Conservation (phyloP, 371 early-diverging fungal genomes). For the Neoconidiobolus thromboides region DNA sequence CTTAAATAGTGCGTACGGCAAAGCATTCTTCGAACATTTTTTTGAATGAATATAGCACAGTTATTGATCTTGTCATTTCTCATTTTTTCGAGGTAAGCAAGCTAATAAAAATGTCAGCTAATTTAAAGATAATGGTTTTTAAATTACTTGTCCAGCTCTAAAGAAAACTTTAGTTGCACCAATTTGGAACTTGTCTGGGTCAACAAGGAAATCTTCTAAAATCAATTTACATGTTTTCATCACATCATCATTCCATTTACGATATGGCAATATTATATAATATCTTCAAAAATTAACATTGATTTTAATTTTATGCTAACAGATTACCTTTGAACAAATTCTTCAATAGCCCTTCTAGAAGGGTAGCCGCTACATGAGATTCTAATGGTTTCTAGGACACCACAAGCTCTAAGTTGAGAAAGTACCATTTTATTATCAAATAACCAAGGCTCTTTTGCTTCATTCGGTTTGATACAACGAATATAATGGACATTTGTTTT, state of each 20-base stretch:
- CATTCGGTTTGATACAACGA: conserved; percentile 96
- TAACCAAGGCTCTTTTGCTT: conserved; percentile 67
- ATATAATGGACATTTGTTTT: conserved; percentile 91
- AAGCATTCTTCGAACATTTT: conserved; percentile 63
- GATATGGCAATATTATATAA: conserved; percentile 60
- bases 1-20: conserved; percentile 44
- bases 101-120: conserved; percentile 10
- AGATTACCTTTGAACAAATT: conserved; percentile 66
- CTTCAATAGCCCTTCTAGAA: conserved; percentile 69
- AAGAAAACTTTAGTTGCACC: conserved; percentile 98
- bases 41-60: conserved; percentile 71
- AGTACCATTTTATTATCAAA: conserved; percentile 89
- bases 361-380: conserved; percentile 99
- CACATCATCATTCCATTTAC: conserved; percentile 42
- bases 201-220: conserved; percentile 43
- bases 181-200: conserved; percentile 78
- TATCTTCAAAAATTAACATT: conserved; percentile 21
- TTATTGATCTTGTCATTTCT: conserved; percentile 60
- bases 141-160: conserved; percentile 71
- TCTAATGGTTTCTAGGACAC: conserved; percentile 98
- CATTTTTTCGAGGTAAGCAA: conserved; percentile 79
- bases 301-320: neutral
- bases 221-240: conserved; percentile 36
- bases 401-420: conserved; percentile 94
- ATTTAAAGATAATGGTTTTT: neutral